A percentile compares a stretch with the other conserved stretches of the same genome.
Evolutionary conservation across 2,329 filamentous ascomycete species (phyloP).

Genomic region (Ascochyta clinopodiicola): DNA sequence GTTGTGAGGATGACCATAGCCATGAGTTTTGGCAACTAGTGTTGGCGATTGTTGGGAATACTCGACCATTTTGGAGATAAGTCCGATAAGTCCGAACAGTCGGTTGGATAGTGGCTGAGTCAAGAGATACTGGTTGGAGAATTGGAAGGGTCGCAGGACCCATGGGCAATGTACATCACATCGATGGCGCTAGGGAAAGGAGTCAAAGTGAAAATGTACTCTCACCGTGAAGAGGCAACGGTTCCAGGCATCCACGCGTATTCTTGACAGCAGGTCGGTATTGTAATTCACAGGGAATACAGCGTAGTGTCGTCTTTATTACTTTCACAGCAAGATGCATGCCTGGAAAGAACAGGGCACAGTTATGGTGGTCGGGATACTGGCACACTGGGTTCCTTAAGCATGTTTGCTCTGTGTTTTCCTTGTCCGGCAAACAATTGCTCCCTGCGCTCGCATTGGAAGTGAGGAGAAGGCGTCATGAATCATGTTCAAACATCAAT

Average conservation of each 20-base stretch:
- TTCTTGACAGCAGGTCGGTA: neutral
- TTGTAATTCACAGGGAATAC: too few relatives aligned
- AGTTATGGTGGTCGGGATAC: too few relatives aligned
- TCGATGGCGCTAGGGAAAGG: neutral
- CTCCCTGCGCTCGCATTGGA: too few relatives aligned
- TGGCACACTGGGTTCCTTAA: too few relatives aligned
- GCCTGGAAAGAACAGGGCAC: too few relatives aligned
- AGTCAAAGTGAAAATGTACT: slow-evolving; percentile 3
- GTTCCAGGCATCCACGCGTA: neutral
- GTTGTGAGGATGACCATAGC: neutral
- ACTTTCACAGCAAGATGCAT: too few relatives aligned
- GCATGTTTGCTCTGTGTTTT: too few relatives aligned
- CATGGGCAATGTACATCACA: neutral
- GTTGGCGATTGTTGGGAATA: neutral
- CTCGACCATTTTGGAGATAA: neutral
- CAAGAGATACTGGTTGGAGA: neutral
- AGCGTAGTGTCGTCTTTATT: too few relatives aligned
- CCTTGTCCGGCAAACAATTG: too few relatives aligned
- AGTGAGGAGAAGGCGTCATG: too few relatives aligned
- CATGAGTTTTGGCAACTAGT: neutral
- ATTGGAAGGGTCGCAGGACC: neutral
- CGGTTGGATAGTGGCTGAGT: too few relatives aligned
- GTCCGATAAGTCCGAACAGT: neutral
- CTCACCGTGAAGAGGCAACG: slow-evolving; percentile 2
- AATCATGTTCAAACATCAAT: too few relatives aligned